Conservation (phyloP, 2,329 filamentous ascomycete species). For the Dothiorella sarmentorum region DNA sequence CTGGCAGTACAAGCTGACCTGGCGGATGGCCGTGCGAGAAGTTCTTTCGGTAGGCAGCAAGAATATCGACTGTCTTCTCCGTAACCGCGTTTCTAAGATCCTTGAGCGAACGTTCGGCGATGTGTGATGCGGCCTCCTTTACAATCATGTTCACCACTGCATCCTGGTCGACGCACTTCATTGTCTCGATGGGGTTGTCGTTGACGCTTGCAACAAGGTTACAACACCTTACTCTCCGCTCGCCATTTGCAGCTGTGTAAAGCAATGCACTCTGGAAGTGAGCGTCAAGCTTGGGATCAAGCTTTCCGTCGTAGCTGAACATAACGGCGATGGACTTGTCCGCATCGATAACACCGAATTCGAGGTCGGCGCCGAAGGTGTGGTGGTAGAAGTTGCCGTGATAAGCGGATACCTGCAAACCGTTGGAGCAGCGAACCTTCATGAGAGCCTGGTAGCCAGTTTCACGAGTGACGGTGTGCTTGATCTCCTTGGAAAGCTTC, state of each 20-base stretch:
- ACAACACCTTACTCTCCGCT: slow-evolving; percentile 86
- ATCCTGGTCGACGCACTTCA: slow-evolving; percentile 95
- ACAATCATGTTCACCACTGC: slow-evolving; percentile 84
- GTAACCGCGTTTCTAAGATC: slow-evolving; percentile 80
- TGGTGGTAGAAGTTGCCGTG: slow-evolving; percentile 96
- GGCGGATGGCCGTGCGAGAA: slow-evolving; percentile 83
- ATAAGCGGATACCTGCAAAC: slow-evolving; percentile 88
- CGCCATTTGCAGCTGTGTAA: slow-evolving; percentile 86
- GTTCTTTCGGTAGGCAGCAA: slow-evolving; percentile 89
- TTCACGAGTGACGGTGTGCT: slow-evolving; percentile 80
- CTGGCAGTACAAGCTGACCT: slow-evolving; percentile 89
- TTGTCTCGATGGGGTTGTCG: slow-evolving; percentile 74
- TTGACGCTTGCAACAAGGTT: slow-evolving; percentile 93
- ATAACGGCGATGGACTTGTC: slow-evolving; percentile 91
- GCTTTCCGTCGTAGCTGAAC: slow-evolving; percentile 93
- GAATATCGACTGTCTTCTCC: slow-evolving; percentile 89
- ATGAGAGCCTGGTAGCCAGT: slow-evolving; percentile 94
- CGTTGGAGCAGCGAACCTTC: slow-evolving; percentile 98
- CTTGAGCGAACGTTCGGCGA: slow-evolving; percentile 72
- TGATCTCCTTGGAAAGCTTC: slow-evolving; percentile 80
- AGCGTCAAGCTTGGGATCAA: slow-evolving; percentile 93
- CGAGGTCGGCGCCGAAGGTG: slow-evolving; percentile 89
- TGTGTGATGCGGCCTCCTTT: slow-evolving; percentile 88
- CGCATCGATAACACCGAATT: slow-evolving; percentile 86
- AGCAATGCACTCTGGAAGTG: slow-evolving; percentile 95